Percentiles rank a stretch among this genome's conserved stretches.
Evolutionary conservation across 768 basidiomycete species (phyloP).

Genomic region (Leccinum subtestaceum): DNA sequence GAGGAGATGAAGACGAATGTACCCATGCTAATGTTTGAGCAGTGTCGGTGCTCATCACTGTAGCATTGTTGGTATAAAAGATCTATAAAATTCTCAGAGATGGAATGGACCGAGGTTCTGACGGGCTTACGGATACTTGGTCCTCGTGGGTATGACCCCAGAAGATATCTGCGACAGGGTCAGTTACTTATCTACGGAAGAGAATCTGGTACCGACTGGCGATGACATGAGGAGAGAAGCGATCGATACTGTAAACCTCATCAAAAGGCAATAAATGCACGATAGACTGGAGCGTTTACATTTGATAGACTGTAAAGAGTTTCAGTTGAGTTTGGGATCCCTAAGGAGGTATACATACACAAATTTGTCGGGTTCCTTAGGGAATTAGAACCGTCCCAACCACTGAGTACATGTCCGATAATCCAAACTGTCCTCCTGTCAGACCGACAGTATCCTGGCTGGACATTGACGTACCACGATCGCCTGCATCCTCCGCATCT

Average conservation of each 20-base stretch:
- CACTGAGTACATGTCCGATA: constrained; percentile 54
- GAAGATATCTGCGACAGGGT: constrained; percentile 54
- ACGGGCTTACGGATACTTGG: constrained; percentile 52
- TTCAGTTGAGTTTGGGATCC: constrained; percentile 3
- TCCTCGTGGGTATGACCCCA: constrained; percentile 79
- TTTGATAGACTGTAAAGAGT: constrained; percentile 42
- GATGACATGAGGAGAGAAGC: constrained; percentile 77
- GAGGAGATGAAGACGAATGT: constrained; percentile 14
- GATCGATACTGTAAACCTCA: constrained; percentile 52
- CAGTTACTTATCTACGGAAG: constrained; percentile 3
- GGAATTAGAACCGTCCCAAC: constrained; percentile 73
- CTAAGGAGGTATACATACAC: constrained; percentile 43
- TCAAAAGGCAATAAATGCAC: not conserved
- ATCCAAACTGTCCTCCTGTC: constrained; percentile 41
- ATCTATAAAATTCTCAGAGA: constrained; percentile 40
- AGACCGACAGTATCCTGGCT: constrained; percentile 6
- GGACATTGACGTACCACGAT: constrained; percentile 48
- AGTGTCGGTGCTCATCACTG: constrained; percentile 50
- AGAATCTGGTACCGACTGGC: constrained; percentile 48
- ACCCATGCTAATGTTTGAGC: constrained; percentile 57
- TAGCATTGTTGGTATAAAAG: constrained; percentile 72
- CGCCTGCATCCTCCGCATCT: constrained; percentile 72
- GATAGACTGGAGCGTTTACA: constrained; percentile 28
- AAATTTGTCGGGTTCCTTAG: constrained; percentile 64
- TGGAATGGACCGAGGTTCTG: not conserved